These are phyloP conservation scores for Fistulina hepatica DNA, from an alignment of 1,284 basidiomycete genomes.

Conservation along the genomic window DNA sequence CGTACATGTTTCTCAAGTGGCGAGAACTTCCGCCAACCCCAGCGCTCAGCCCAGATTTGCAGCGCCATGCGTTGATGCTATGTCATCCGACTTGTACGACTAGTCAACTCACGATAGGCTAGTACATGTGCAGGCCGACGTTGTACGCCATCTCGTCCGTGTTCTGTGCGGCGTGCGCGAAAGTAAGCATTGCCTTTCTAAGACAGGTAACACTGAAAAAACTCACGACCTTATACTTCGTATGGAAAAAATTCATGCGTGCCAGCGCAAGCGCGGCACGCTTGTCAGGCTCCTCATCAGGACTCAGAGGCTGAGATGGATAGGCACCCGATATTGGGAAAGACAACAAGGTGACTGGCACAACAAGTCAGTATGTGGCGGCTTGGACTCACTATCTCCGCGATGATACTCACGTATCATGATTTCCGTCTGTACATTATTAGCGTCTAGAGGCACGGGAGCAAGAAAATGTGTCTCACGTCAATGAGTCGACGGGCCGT, in stretches of 20 bases:
- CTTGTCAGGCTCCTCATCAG: conserved; percentile 26
- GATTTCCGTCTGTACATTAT: conserved; percentile 33
- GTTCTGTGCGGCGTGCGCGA: background rate
- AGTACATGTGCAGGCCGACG: conserved; percentile 21
- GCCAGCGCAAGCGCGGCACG: conserved; percentile 35
- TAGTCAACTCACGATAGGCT: conserved; percentile 20
- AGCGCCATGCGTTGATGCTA: background rate
- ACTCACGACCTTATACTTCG: conserved; percentile 32
- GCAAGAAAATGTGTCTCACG: conserved; percentile 22
- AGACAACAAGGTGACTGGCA: too few relatives aligned
- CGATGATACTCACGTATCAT: conserved; percentile 30
- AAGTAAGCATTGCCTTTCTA: too few relatives aligned
- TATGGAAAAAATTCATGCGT: conserved; percentile 36
- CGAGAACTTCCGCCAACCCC: conserved; percentile 29
- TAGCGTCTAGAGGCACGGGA: too few relatives aligned
- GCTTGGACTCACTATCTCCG: too few relatives aligned
- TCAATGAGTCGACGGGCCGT: conserved; percentile 34
- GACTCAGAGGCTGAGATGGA: conserved; percentile 9
- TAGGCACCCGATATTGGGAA: too few relatives aligned
- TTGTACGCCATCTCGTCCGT: conserved; percentile 23
- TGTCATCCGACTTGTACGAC: background rate
- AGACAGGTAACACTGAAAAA: background rate
- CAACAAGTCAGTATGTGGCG: too few relatives aligned
- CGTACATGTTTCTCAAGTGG: too few relatives aligned
- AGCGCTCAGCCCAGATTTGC: conserved; percentile 25